Conservation (phyloP, 306 rosid species). For the Luffa aegyptiaca region DNA sequence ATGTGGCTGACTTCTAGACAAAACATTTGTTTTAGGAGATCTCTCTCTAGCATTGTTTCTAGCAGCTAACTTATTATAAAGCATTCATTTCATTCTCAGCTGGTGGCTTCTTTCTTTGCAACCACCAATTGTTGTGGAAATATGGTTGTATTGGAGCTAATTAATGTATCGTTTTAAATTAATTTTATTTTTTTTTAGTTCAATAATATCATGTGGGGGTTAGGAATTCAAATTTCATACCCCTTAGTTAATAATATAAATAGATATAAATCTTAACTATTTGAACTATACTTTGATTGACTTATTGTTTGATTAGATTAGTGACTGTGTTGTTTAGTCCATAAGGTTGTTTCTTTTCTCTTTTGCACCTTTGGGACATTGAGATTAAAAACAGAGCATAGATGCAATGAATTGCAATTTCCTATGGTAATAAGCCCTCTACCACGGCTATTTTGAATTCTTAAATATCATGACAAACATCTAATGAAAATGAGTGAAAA, state of each 20-base stretch:
- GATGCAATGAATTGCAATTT: not conserved
- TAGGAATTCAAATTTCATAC: not conserved
- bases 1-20: conserved; percentile 5
- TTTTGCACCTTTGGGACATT: not conserved
- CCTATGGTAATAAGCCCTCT: not conserved
- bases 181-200: not conserved
- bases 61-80: not conserved
- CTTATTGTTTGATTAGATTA: too few species aligned
- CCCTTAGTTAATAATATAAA: not conserved
- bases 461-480: not conserved
- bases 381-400: not conserved
- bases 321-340: too few species aligned
- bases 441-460: not conserved
- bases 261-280: not conserved
- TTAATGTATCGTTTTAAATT: not conserved
- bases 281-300: too few species aligned
- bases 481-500: not conserved
- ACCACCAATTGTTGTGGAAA: not conserved
- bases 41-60: not conserved
- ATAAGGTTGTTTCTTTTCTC: not conserved
- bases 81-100: not conserved
- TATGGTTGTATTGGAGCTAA: not conserved
- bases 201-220: too few species aligned
- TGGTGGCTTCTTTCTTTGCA: conserved; percentile 6
- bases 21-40: not conserved